Conservation (phyloP, 2,329 filamentous ascomycete species). For the Arthroderma uncinatum region DNA sequence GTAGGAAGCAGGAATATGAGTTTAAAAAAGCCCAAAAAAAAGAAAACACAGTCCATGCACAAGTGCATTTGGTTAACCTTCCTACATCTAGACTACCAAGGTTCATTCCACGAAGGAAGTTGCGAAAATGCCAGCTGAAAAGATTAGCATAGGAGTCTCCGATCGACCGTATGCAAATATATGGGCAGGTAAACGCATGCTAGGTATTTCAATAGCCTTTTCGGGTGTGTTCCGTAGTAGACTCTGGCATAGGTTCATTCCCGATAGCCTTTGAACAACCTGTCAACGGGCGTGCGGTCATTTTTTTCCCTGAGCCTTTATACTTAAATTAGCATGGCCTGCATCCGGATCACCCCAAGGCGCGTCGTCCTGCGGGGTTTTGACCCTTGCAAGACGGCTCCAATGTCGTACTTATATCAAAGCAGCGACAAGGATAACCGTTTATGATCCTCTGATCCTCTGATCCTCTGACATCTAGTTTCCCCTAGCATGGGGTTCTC, state of each 20-base stretch:
- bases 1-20: neutral
- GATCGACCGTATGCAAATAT: neutral
- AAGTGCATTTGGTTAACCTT: neutral
- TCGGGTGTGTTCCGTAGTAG: neutral
- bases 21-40: neutral
- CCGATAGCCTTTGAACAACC: neutral
- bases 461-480: neutral
- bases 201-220: slow-evolving; percentile 1
- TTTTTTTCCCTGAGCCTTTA: neutral
- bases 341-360: neutral
- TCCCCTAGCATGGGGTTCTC: neutral
- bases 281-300: neutral
- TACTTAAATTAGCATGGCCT: neutral
- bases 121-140: too few relatives aligned
- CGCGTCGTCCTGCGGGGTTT: slow-evolving; percentile 3
- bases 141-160: neutral
- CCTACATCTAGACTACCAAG: too few relatives aligned
- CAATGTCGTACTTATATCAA: neutral
- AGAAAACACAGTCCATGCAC: neutral
- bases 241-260: neutral
- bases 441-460: neutral
- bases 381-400: neutral
- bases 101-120: too few relatives aligned
- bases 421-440: neutral
- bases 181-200: neutral